These are phyloP conservation scores for Orobanche coerulescens DNA, from an alignment of 257 asterid genomes.

Conservation along the genomic window DNA sequence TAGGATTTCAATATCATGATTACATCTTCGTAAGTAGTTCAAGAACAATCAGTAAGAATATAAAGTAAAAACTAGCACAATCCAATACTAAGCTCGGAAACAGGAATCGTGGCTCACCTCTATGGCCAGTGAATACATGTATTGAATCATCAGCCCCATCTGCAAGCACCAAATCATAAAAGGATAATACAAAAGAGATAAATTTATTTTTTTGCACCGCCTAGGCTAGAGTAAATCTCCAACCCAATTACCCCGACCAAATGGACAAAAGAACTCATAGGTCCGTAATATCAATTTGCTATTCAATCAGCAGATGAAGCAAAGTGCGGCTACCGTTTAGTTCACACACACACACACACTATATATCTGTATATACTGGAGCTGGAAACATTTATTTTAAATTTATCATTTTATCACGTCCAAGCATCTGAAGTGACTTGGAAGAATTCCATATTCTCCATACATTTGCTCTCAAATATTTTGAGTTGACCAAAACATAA, in stretches of 20 bases:
- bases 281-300: not conserved
- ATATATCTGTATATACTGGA: too few relatives aligned
- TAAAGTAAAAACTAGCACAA: conserved; percentile 7
- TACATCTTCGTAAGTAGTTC: not conserved
- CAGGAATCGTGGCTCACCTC: conserved; percentile 35
- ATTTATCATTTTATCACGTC: too few relatives aligned
- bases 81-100: not conserved
- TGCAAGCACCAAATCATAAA: conserved; percentile 36
- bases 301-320: not conserved
- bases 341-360: too few relatives aligned
- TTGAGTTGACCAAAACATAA: not conserved
- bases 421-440: not conserved
- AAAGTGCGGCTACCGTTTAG: too few relatives aligned
- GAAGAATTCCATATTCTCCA: not conserved
- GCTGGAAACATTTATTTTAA: not conserved
- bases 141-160: conserved; percentile 73
- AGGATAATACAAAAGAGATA: conserved; percentile 14
- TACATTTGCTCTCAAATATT: not conserved
- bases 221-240: not conserved
- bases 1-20: not conserved
- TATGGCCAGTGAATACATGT: conserved; percentile 85
- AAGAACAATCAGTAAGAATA: not conserved
- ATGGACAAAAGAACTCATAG: not conserved
- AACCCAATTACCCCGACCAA: not conserved
- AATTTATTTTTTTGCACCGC: not conserved